These are phyloP conservation scores for Geosiphon pyriformis DNA, from an alignment of 192 early-diverging fungal species.

Conservation along the genomic window DNA sequence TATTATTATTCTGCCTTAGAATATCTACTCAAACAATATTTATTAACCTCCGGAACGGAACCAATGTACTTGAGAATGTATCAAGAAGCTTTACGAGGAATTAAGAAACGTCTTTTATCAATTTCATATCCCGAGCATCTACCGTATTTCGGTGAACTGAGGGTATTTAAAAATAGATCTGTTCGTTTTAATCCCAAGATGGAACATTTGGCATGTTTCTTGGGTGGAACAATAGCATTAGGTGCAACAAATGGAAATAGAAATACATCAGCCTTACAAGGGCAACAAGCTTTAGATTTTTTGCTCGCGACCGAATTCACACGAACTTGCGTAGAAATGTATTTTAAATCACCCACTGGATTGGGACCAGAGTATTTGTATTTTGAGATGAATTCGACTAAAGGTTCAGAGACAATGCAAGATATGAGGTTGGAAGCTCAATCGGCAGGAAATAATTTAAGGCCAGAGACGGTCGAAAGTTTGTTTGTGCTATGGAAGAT, in stretches of 20 bases:
- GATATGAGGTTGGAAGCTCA: constrained; percentile 61
- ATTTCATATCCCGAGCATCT: constrained; percentile 50
- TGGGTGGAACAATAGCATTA: constrained; percentile 77
- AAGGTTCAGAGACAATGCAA: constrained; percentile 19
- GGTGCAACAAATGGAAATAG: constrained; percentile 58
- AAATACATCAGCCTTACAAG: constrained; percentile 33
- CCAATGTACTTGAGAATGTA: constrained; percentile 62
- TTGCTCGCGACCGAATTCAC: constrained; percentile 73
- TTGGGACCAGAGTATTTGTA: constrained; percentile 85
- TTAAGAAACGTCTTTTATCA: constrained; percentile 60
- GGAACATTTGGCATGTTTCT: constrained; percentile 94
- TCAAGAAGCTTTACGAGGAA: constrained; percentile 52
- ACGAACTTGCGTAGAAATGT: constrained; percentile 74
- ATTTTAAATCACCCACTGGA: constrained; percentile 68
- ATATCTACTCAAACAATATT: constrained; percentile 87
- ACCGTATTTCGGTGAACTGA: constrained; percentile 62
- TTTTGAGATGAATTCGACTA: constrained; percentile 30
- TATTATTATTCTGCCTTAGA: constrained; percentile 51
- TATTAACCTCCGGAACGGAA: constrained; percentile 62
- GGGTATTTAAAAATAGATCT: constrained; percentile 7
- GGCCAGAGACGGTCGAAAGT: constrained; percentile 88
- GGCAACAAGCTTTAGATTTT: constrained; percentile 62
- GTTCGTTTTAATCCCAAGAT: constrained; percentile 54
- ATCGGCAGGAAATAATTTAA: constrained; percentile 72
- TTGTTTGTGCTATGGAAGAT: constrained; percentile 82